Base-by-base conservation (phyloP, 2,329 filamentous ascomycete genomes). In the Neofusicoccum cordaticola region DNA sequence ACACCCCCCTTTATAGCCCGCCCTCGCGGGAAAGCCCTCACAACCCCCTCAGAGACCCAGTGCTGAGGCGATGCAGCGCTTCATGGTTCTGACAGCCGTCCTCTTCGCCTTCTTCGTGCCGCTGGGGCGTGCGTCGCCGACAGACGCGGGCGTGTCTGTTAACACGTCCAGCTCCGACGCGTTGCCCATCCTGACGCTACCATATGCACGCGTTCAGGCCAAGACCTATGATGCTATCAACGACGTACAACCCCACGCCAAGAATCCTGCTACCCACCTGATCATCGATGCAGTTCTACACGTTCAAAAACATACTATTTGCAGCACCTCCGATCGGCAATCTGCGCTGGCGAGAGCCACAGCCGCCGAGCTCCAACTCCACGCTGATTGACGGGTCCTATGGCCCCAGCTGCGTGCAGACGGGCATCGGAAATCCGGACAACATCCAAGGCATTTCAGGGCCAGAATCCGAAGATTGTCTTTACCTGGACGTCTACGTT, bases 401-500 rank as follows among this genome's bases (percentile, higher is more conserved):
- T 15, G 47, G 53, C 12, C 44, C 47, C 2, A 27, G 37, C 35
- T 57, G 63, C 63, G 19, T 44, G 7, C 45, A 58, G 45, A 60
- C 51, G 2, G 63, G 63, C 19, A 62, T 52, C 35, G 48, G 56
- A 7, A 44, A 47, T n/a, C 61, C 41, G 5, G 19, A 22, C 11
- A 63, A 63, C 39, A 47, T 63, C 42, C 4, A 63, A 27, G 39
- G 41, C 27, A 47, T 37, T 41, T 2, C 41, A 2, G 39, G 61
- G 27, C 17, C 48, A 4, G n/a, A 39, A 15, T 70, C 69, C 12
- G 81, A 84, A 67, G 81, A 84, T 65, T 84, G 83, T 65, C 75
- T 84, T 2, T 82, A 82, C 67, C 77, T 84, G 12, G 81, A 84
- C 67, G 68, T 84, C n/a, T 80, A 79, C 47, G 81, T 82, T 1